These are phyloP conservation scores for Aspergillus asperescens DNA, from an alignment of 495 filamentous ascomycete genomes.

Conservation along the genomic window DNA sequence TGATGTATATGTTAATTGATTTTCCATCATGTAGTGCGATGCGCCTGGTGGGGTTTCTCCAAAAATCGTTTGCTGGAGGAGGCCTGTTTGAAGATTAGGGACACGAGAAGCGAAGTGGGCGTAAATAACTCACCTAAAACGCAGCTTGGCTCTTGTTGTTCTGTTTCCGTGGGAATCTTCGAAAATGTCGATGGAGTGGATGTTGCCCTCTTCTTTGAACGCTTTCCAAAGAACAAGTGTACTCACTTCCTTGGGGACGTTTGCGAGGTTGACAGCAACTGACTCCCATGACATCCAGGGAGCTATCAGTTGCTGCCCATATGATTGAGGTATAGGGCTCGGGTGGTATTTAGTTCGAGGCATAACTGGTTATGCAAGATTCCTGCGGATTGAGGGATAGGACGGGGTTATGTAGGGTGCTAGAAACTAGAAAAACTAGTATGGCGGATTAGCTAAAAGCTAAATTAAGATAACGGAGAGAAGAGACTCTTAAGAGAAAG, in stretches of 20 bases:
- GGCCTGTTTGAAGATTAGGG: constrained; percentile 29
- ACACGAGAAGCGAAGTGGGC: neutral
- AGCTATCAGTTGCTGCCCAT: constrained; percentile 9
- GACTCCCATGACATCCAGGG: constrained; percentile 40
- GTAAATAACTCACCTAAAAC: constrained; percentile 36
- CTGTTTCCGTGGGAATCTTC: constrained; percentile 30
- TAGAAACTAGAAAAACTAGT: neutral
- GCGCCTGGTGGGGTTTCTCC: constrained; percentile 24
- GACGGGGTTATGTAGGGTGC: neutral
- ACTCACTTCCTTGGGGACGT: constrained; percentile 29
- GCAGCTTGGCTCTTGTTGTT: constrained; percentile 29
- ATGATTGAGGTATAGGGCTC: neutral
- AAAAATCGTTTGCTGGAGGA: constrained; percentile 37
- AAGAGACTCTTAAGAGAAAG: no score
- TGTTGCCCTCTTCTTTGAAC: constrained; percentile 37
- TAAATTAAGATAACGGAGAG: neutral
- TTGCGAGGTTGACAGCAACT: constrained; percentile 29
- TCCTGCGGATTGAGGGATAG: neutral
- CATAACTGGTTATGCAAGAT: neutral
- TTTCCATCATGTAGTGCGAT: constrained; percentile 24
- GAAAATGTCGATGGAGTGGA: constrained; percentile 42
- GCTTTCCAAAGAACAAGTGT: constrained; percentile 34
- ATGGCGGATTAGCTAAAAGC: neutral
- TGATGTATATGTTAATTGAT: constrained; percentile 9
- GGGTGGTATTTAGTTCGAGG: neutral